Conservation (phyloP, 2,329 filamentous ascomycete genomes). For the Phoma sp. region DNA sequence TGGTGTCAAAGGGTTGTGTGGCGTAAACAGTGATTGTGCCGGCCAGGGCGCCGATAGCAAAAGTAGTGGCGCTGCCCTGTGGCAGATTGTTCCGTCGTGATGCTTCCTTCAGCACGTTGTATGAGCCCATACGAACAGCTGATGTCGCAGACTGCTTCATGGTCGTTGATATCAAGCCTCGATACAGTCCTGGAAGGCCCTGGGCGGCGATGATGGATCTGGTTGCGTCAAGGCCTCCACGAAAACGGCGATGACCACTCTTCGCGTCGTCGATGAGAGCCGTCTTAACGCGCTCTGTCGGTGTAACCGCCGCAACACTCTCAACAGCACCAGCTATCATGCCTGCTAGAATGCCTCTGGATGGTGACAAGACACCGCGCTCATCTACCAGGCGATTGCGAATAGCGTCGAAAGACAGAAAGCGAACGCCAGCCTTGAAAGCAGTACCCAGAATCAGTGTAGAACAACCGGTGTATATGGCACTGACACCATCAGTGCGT, state of each 20-base stretch:
- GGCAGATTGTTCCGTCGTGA: constrained; percentile 26
- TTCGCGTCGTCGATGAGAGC: constrained; percentile 46
- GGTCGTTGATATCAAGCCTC: constrained; percentile 56
- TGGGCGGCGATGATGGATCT: constrained; percentile 50
- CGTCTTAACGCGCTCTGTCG: constrained; percentile 44
- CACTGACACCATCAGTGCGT: constrained; percentile 34
- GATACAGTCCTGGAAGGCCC: constrained; percentile 55
- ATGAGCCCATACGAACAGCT: constrained; percentile 58
- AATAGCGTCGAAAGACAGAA: constrained; percentile 43
- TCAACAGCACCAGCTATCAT: constrained; percentile 39
- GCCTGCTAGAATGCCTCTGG: constrained; percentile 36
- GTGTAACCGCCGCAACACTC: constrained; percentile 41
- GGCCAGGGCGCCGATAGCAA: constrained; percentile 39
- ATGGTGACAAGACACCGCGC: constrained; percentile 32
- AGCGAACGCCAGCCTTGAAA: constrained; percentile 43
- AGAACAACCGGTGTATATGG: constrained; percentile 43
- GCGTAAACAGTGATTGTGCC: constrained; percentile 50
- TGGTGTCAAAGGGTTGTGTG: constrained; percentile 55
- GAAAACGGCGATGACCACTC: constrained; percentile 25
- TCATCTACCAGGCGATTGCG: constrained; percentile 40
- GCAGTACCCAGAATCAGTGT: constrained; percentile 41
- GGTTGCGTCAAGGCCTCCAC: constrained; percentile 33
- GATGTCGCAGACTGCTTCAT: constrained; percentile 59
- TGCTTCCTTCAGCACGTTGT: constrained; percentile 56
- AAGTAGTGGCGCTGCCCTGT: constrained; percentile 36